These are phyloP conservation scores for Rhododendron molle DNA, from an alignment of 148 eudicot species.

Conservation along the genomic window DNA sequence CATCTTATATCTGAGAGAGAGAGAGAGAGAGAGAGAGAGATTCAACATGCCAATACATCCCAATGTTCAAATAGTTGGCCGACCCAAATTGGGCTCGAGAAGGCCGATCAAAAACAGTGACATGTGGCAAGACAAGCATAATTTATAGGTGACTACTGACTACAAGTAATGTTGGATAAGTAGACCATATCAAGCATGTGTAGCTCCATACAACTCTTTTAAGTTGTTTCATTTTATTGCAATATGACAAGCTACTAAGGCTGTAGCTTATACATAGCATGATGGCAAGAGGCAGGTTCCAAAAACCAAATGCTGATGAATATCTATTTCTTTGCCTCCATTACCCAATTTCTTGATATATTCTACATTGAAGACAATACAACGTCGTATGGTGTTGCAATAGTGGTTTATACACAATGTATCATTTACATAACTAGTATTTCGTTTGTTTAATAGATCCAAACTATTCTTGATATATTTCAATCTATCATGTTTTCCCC, in stretches of 20 bases:
- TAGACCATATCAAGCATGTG: neutral
- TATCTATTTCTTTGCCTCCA: conserved; percentile 1
- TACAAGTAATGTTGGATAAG: neutral
- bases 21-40: neutral
- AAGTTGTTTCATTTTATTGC: neutral
- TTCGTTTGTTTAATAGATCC: neutral
- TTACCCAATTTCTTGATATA: neutral
- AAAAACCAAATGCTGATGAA: neutral
- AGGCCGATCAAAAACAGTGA: neutral
- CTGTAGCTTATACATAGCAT: neutral
- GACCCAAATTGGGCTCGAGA: neutral
- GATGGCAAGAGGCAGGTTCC: neutral
- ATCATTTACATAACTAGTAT: neutral
- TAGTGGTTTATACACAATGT: neutral
- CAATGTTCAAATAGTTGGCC: neutral
- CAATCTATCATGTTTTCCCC: neutral
- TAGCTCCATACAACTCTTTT: neutral
- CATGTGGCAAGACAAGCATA: neutral
- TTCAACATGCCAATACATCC: neutral
- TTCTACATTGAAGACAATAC: neutral
- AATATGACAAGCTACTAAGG: neutral
- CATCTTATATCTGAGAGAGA: neutral
- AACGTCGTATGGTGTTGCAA: neutral
- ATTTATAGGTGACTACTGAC: neutral
- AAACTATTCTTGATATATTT: neutral